A percentile compares a stretch with the other conserved stretches of the same genome.
phyloP scores from a whole-genome alignment of 2,329 filamentous ascomycete genomes.

The Escovopsis sp. region DNA sequence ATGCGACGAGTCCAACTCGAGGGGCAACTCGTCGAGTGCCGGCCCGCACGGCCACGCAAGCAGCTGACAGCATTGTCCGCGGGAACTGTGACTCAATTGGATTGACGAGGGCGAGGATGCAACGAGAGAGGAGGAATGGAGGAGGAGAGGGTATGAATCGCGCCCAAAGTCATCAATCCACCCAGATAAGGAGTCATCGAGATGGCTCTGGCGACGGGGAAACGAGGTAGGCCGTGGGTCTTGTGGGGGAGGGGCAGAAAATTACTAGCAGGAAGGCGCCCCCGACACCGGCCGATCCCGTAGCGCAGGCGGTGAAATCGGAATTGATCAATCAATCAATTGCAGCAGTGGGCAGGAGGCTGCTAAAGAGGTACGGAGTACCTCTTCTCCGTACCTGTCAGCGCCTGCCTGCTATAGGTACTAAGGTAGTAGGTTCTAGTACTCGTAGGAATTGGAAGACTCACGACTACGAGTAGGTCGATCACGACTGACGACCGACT shows the following conservation, averaged over 20 bases:
- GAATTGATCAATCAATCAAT: no score
- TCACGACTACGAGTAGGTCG: no score
- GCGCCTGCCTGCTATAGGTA: no score
- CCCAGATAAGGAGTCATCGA: slow-evolving; percentile 1
- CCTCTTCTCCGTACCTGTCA: no score
- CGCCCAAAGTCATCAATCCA: background rate
- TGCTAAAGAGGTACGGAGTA: no score
- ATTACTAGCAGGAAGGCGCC: background rate
- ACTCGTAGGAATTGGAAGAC: no score
- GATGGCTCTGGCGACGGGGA: background rate
- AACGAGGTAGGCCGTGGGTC: background rate
- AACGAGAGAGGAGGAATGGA: background rate
- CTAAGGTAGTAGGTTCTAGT: no score
- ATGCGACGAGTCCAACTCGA: slow-evolving; percentile 9
- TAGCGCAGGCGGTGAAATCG: slow-evolving; percentile 4
- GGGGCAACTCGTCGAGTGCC: slow-evolving; percentile 27
- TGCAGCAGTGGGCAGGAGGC: no score
- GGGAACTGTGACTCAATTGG: slow-evolving; percentile 11
- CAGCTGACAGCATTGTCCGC: slow-evolving; percentile 28
- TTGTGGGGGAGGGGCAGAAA: slow-evolving; percentile 10
- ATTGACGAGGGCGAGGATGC: background rate
- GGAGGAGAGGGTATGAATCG: background rate
- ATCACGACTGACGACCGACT: no score
- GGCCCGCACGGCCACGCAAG: slow-evolving; percentile 27
- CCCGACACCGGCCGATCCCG: slow-evolving; percentile 6